These are phyloP conservation scores for Phlebiopsis gigantea DNA, from an alignment of 768 basidiomycete species.

Conservation along the genomic window DNA sequence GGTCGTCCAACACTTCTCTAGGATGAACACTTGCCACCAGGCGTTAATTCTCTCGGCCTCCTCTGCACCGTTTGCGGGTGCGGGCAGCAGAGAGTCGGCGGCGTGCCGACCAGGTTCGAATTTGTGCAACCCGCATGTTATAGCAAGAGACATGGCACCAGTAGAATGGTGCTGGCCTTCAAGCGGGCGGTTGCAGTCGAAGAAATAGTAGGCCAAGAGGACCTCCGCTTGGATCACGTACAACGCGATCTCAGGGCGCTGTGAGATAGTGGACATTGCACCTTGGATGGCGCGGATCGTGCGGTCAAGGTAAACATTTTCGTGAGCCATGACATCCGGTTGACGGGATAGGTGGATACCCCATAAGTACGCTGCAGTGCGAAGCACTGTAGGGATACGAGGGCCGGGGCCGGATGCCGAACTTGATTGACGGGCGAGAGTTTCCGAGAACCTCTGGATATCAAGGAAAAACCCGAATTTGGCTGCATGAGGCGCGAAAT, in stretches of 20 bases:
- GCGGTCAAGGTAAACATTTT: constrained; percentile 23
- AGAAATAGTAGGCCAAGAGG: constrained; percentile 14
- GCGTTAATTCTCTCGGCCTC: constrained; percentile 32
- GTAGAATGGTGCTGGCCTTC: constrained; percentile 12
- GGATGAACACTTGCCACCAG: constrained; percentile 32
- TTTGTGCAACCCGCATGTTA: constrained; percentile 44
- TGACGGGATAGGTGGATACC: constrained; percentile 42
- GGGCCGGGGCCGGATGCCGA: background rate
- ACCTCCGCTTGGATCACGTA: constrained; percentile 13
- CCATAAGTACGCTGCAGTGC: constrained; percentile 40
- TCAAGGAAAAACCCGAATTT: constrained; percentile 64
- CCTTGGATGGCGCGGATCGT: constrained; percentile 50
- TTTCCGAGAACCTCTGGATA: constrained; percentile 32
- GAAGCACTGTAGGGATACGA: constrained; percentile 7
- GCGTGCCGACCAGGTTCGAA: background rate
- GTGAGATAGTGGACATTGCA: constrained; percentile 26
- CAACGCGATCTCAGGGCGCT: background rate
- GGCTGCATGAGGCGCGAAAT: constrained; percentile 44
- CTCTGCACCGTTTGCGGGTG: constrained; percentile 26
- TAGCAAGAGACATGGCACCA: constrained; percentile 27
- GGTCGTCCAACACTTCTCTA: constrained; percentile 29
- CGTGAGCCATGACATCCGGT: constrained; percentile 27
- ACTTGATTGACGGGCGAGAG: background rate
- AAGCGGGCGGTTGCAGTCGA: constrained; percentile 5
- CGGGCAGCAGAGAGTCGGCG: constrained; percentile 9